These are phyloP conservation scores for Lathyrus tuberosus DNA, from an alignment of 306 rosid genomes.

Conservation along the genomic window DNA sequence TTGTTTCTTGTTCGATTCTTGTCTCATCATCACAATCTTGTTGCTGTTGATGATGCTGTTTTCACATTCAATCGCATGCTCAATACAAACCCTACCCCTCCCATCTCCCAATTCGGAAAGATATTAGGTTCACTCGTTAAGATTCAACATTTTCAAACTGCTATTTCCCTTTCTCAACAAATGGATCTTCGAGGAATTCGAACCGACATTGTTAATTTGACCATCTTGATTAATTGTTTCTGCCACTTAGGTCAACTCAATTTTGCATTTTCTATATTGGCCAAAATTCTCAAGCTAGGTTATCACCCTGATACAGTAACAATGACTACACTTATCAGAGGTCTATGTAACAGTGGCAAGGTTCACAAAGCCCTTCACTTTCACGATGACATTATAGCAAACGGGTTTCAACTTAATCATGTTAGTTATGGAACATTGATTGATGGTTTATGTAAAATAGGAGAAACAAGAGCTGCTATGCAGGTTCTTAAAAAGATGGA, in stretches of 20 bases:
- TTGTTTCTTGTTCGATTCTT: not conserved
- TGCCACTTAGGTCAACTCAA: not conserved
- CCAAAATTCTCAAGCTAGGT: constrained; percentile 13
- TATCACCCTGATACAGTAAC: not conserved
- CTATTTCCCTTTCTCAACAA: constrained; percentile 1
- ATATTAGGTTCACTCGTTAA: not conserved
- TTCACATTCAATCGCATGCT: constrained; percentile 8
- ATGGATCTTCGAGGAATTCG: not conserved
- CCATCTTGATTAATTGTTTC: not conserved
- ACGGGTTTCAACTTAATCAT: not conserved
- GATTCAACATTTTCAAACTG: constrained; percentile 6
- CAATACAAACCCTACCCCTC: not conserved
- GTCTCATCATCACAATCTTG: not conserved
- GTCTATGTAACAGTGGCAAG: not conserved
- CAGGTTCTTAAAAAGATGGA: not conserved
- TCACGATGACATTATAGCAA: not conserved
- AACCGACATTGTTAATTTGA: not conserved
- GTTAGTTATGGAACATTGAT: constrained; percentile 12
- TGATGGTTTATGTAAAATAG: not conserved
- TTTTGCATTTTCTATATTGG: not conserved
- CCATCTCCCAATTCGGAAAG: not conserved
- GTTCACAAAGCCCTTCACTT: not conserved
- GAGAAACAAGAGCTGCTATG: not conserved
- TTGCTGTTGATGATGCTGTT: not conserved
- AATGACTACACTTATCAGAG: not conserved